phyloP scores from a whole-genome alignment of 148 eudicot species.

The Fallopia convolvulus region DNA sequence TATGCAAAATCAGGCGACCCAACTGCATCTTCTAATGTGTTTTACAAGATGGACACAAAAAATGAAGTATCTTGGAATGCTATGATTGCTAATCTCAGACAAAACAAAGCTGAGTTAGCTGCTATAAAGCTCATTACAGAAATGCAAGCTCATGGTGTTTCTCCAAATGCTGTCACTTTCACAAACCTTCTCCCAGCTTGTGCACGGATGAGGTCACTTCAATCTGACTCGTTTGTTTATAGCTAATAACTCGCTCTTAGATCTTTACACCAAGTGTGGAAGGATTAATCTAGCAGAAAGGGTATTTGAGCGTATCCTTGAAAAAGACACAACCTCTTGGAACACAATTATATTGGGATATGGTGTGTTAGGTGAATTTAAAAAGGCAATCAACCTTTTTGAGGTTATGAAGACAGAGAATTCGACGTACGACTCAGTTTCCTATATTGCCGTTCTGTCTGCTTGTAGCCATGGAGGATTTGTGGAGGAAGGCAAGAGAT shows the following conservation, averaged over 20 bases:
- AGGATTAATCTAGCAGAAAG: conserved; percentile 39
- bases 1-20: conserved; percentile 47
- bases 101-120: conserved; percentile 37
- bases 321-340: conserved; percentile 65
- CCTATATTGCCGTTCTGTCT: conserved; percentile 62
- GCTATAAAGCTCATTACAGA: conserved; percentile 45
- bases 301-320: conserved; percentile 35
- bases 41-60: conserved; percentile 27
- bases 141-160: conserved; percentile 50
- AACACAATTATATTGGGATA: conserved; percentile 65
- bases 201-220: conserved; percentile 47
- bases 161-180: conserved; percentile 53
- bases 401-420: conserved; percentile 48
- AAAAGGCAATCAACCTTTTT: conserved; percentile 43
- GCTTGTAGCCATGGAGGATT: conserved; percentile 77
- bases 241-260: conserved; percentile 63
- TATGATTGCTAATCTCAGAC: conserved; percentile 57
- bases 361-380: conserved; percentile 54
- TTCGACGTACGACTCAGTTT: conserved; percentile 43
- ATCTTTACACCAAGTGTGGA: conserved; percentile 72
- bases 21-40: conserved; percentile 35
- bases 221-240: conserved; percentile 43
- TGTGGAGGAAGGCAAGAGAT: conserved; percentile 45
- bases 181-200: conserved; percentile 78
- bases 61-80: conserved; percentile 73